Evolutionary conservation across 2,329 filamentous ascomycete species (phyloP).

Genomic region (Penicillium sp.): DNA sequence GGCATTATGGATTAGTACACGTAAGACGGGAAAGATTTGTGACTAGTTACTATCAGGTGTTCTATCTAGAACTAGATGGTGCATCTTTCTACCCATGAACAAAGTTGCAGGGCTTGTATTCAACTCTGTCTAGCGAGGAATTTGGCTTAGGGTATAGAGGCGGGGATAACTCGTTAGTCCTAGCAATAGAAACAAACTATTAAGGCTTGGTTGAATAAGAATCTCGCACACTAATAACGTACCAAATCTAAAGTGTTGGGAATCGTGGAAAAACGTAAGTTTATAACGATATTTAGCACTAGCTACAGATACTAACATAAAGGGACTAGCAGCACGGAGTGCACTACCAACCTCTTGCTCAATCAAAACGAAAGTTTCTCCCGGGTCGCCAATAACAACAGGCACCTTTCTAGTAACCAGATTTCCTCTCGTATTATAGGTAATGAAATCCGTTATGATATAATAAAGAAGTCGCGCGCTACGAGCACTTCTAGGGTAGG

Average conservation of each 20-base stretch:
- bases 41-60: slow-evolving; percentile 18
- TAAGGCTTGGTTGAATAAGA: background rate
- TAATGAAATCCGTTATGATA: slow-evolving; percentile 18
- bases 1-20: too few relatives aligned
- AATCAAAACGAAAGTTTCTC: slow-evolving; percentile 21
- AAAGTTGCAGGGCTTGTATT: slow-evolving; percentile 21
- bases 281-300: slow-evolving; percentile 15
- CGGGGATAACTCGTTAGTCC: slow-evolving; percentile 18
- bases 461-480: slow-evolving; percentile 18
- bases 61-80: slow-evolving; percentile 21
- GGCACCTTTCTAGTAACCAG: slow-evolving; percentile 16
- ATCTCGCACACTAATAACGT: background rate
- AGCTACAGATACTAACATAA: slow-evolving; percentile 1
- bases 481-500: slow-evolving; percentile 1
- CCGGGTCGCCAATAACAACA: slow-evolving; percentile 18
- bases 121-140: slow-evolving; percentile 17
- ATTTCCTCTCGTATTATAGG: slow-evolving; percentile 15
- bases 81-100: slow-evolving; percentile 20
- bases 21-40: background rate
- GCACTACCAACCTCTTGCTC: slow-evolving; percentile 13
- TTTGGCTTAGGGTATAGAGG: slow-evolving; percentile 16
- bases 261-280: slow-evolving; percentile 24
- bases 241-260: slow-evolving; percentile 23
- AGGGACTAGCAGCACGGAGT: slow-evolving; percentile 16
- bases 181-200: slow-evolving; percentile 4